Conservation (phyloP, 2,329 filamentous ascomycete species). For the Chalara sp. region DNA sequence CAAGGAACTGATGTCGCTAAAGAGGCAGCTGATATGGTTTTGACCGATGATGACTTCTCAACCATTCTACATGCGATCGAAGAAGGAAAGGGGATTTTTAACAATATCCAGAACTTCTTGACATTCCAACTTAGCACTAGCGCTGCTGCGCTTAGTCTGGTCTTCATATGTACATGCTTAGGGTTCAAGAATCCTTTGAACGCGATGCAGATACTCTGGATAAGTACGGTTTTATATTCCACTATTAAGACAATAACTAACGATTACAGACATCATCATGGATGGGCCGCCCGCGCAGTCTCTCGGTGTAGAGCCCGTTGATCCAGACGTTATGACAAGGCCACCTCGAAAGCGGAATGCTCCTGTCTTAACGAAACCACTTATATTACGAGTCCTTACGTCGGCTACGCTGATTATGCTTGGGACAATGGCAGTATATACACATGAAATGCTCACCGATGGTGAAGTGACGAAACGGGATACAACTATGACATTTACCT, state of each 20-base stretch:
- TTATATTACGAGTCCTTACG: conserved; percentile 79
- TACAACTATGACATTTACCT: conserved; percentile 98
- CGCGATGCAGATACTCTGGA: conserved; percentile 99
- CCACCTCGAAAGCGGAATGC: conserved; percentile 83
- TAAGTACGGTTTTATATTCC: conserved; percentile 60
- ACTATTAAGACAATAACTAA: too few relatives aligned
- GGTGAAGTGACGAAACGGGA: conserved; percentile 83
- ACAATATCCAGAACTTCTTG: conserved; percentile 98
- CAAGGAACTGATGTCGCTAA: conserved; percentile 96
- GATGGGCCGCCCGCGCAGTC: conserved; percentile 97
- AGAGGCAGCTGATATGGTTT: conserved; percentile 88
- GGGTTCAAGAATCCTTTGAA: conserved; percentile 95
- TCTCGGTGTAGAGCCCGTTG: conserved; percentile 89
- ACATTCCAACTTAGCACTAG: conserved; percentile 98
- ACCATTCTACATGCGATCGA: conserved; percentile 94
- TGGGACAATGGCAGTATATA: conserved; percentile 86
- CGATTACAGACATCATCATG: conserved; percentile 85
- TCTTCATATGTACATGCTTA: conserved; percentile 85
- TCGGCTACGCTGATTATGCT: conserved; percentile 86
- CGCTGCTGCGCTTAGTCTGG: conserved; percentile 83
- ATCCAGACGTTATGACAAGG: conserved; percentile 87
- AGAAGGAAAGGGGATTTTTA: conserved; percentile 98
- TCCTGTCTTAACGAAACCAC: conserved; percentile 77
- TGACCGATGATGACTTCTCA: conserved; percentile 83
- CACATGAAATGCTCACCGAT: conserved; percentile 81